Base-by-base conservation (phyloP, 768 basidiomycete species). In the Xanthoconium stramineum region DNA sequence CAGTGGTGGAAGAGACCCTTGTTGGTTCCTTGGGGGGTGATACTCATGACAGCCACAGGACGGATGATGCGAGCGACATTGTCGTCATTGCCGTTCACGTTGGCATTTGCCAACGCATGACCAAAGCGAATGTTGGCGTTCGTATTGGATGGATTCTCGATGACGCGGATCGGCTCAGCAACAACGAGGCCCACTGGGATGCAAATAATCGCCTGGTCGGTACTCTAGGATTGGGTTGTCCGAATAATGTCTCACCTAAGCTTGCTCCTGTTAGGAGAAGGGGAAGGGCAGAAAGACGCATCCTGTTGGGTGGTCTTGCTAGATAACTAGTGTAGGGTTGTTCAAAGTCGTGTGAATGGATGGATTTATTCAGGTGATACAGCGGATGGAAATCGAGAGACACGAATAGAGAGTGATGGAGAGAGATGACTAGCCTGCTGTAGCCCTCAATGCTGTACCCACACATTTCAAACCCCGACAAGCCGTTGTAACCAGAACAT, bases 91-190 rank as follows among this genome's bases (percentile, higher is more conserved):
- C 61, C 59, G 35, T 67, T 73, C 20, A 68, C 61, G 46, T 67
- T 73, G 42, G 68, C 61, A 14, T 69, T 69, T 36, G 75, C 69
- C 33, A 71, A 57, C 14, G 72, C 73, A 47, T 72, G 72, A 13
- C 76, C 78, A 43, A 76, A 69, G 50, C 74, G 76, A 40, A 78
- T 57, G 55, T 72, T 68, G 50, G 72, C 67, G 42, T 68, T 68
- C 24, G 61, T 50, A 39, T 60, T 65, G 29, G 75, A 65, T 30
- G 69, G 50, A 17, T 66, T 65, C 1, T 72, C 68, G 17, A 83
- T 61, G 40, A 85, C 72, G 20, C 80, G 74, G 57, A 86, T 67
- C 46, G 84, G 83, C 57, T 74, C 76, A 39, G 83, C 80, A 47
- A 69, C 64, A 48, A 77, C 82, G 60, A 80, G 73, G 30, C 56